Conservation (phyloP, 352 stramenopile species). For the Phytopythium montanum region DNA sequence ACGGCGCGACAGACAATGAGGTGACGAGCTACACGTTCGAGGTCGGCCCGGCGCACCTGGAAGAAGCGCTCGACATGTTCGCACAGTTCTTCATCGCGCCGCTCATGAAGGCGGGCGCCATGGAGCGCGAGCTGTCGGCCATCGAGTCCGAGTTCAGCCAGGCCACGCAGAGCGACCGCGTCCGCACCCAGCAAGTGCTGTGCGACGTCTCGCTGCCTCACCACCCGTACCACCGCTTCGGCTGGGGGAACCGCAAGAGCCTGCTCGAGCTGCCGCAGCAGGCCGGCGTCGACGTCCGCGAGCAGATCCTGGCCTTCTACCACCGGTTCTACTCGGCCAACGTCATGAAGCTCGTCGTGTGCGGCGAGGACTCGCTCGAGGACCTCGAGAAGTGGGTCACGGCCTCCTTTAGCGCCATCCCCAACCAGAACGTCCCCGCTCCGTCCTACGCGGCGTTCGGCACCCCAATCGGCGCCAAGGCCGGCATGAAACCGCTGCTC, state of each 20-base stretch:
- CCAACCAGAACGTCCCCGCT: slow-evolving; percentile 44
- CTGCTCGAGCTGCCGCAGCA: slow-evolving; percentile 45
- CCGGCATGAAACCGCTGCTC: slow-evolving; percentile 36
- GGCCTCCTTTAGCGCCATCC: slow-evolving; percentile 55
- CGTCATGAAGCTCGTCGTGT: slow-evolving; percentile 85
- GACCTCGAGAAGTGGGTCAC: slow-evolving; percentile 63
- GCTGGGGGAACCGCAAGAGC: slow-evolving; percentile 83
- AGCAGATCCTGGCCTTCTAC: slow-evolving; percentile 66
- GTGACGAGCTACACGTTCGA: slow-evolving; percentile 94
- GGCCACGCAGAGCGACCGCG: slow-evolving; percentile 65
- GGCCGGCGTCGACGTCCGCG: slow-evolving; percentile 45
- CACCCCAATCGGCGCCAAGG: slow-evolving; percentile 45
- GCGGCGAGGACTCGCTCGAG: slow-evolving; percentile 67
- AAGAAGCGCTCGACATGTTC: slow-evolving; percentile 89
- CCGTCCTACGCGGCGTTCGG: slow-evolving; percentile 40
- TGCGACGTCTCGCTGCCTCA: slow-evolving; percentile 40
- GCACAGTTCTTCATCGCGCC: slow-evolving; percentile 94
- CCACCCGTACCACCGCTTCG: slow-evolving; percentile 82
- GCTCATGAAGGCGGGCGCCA: slow-evolving; percentile 72
- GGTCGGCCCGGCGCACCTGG: slow-evolving; percentile 59
- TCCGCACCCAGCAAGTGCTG: slow-evolving; percentile 76
- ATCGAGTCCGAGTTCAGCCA: slow-evolving; percentile 90
- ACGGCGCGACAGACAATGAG: slow-evolving; percentile 92
- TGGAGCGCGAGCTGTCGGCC: slow-evolving; percentile 77
- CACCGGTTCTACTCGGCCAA: slow-evolving; percentile 71